Evolutionary conservation across 176 grass and related monocot species (phyloP), one percentile per base, ranked within the genome.

Genomic region (Paspalum notatum): DNA sequence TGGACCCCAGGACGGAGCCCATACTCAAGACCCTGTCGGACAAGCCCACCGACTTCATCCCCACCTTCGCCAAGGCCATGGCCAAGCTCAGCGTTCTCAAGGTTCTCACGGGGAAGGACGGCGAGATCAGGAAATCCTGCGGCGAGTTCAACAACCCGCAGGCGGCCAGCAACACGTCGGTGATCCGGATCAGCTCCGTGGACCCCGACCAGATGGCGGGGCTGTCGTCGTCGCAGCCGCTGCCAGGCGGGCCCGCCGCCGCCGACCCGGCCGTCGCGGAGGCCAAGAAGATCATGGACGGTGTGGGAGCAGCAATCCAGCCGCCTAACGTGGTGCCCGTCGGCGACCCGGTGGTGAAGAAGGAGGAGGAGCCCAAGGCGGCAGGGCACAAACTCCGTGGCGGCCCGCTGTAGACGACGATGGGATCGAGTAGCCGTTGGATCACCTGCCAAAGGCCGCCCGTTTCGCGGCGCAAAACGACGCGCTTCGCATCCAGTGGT

Each of bases 91-190:
- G 78, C 68, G 12, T 0, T 13, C 55, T 90, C 56, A 66, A 92
- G 8, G 87, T 90, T 2, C 52, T 90, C 72, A 86, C 88, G 5
- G 93, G 90, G 4, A 75, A 82, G 63, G 78, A 92, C 1, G 93
- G 90, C 21, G 83, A 95, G 84, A 50, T 92, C 62, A 89, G 90
- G 49, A 82, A 62, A 69, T 6, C 40, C 1, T 94, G 91, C 85
- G 16, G 49, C 72, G 87, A 85, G 56, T 85, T 85, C 78, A 89
- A 89, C 57, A 77, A 70, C 83, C 77, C 77, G 56, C 50, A 77
- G 82, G 1, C 10, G 5, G 1, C 10, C 65, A 12, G 25, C n/a
- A 48, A 56, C 41, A 1, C 64, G 2, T 89, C 87, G 2, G 77
- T 89, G 6, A 85, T 85, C 1, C 71, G 87, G 64, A 63, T 58